phyloP scores from a whole-genome alignment of 2,329 filamentous ascomycete genomes.

The Mollisiaceae sp. region DNA sequence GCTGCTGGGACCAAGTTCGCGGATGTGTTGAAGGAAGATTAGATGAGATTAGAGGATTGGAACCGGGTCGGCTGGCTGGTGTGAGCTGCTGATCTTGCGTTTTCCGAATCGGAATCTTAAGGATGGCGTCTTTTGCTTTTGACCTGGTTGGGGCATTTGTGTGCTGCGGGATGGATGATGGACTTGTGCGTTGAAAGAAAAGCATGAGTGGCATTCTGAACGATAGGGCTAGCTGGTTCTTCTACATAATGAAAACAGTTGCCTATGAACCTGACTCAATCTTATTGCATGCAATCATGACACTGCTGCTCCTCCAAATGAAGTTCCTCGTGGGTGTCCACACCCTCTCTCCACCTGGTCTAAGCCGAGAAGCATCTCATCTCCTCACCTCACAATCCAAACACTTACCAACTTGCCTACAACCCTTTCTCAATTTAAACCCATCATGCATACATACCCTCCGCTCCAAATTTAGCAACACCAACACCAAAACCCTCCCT shows the following conservation, averaged over 20 bases:
- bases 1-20: conserved; percentile 42
- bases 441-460: too few relatives aligned
- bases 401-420: too few relatives aligned
- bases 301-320: too few relatives aligned
- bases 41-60: conserved; percentile 46
- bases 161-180: not conserved
- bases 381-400: too few relatives aligned
- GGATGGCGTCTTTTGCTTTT: conserved; percentile 15
- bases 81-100: conserved; percentile 25
- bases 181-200: not conserved
- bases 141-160: not conserved
- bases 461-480: too few relatives aligned
- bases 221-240: not conserved
- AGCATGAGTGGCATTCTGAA: conserved; percentile 19
- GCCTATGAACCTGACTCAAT: not conserved
- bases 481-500: too few relatives aligned
- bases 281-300: not conserved
- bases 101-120: conserved; percentile 25
- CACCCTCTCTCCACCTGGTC: too few relatives aligned
- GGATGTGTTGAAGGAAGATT: conserved; percentile 56
- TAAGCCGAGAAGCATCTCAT: too few relatives aligned
- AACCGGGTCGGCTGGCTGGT: conserved; percentile 13
- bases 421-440: too few relatives aligned
- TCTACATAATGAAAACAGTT: conserved; percentile 6
- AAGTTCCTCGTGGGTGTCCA: too few relatives aligned